Evolutionary conservation across 1,284 basidiomycete genomes (phyloP).

Genomic region (Tylopilus orsonianus): DNA sequence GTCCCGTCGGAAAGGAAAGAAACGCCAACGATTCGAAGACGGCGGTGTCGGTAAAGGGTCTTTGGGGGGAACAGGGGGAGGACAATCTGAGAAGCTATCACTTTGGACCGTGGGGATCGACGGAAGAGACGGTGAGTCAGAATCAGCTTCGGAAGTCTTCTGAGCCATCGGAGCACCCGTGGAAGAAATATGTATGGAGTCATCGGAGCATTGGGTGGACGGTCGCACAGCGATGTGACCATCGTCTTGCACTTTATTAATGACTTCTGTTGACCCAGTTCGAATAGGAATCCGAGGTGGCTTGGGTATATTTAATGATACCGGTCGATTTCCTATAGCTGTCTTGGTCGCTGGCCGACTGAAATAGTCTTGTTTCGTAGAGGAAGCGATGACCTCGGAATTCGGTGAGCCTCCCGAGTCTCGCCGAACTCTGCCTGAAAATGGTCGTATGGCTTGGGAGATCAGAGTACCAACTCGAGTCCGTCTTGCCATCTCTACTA

Average conservation of each 20-base stretch:
- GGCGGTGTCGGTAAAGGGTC: slow-evolving; percentile 29
- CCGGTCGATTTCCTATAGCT: slow-evolving; percentile 17
- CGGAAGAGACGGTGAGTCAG: slow-evolving; percentile 11
- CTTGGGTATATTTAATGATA: slow-evolving; percentile 28
- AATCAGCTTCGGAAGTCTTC: slow-evolving; percentile 3
- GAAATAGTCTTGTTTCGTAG: slow-evolving; percentile 26
- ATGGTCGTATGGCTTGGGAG: slow-evolving; percentile 52
- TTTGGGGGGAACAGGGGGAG: slow-evolving; percentile 33
- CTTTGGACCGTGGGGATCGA: slow-evolving; percentile 7
- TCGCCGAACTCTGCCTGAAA: slow-evolving; percentile 41
- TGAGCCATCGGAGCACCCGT: slow-evolving; percentile 5
- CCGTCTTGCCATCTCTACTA: slow-evolving; percentile 35
- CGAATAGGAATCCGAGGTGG: slow-evolving; percentile 13
- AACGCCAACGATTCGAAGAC: slow-evolving; percentile 51
- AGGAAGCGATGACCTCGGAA: slow-evolving; percentile 21
- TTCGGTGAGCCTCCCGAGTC: slow-evolving; percentile 42
- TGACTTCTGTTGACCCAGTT: slow-evolving; percentile 22
- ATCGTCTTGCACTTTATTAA: slow-evolving; percentile 12
- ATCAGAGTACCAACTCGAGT: slow-evolving; percentile 54
- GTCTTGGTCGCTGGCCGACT: slow-evolving; percentile 16
- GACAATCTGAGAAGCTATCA: slow-evolving; percentile 23
- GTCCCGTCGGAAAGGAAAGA: slow-evolving; percentile 52
- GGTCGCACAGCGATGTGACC: slow-evolving; percentile 9
- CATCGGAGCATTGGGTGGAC: slow-evolving; percentile 16
- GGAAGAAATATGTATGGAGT: slow-evolving; percentile 20